Conservation (phyloP, 2,329 filamentous ascomycete genomes). For the Fusarium anguioides region DNA sequence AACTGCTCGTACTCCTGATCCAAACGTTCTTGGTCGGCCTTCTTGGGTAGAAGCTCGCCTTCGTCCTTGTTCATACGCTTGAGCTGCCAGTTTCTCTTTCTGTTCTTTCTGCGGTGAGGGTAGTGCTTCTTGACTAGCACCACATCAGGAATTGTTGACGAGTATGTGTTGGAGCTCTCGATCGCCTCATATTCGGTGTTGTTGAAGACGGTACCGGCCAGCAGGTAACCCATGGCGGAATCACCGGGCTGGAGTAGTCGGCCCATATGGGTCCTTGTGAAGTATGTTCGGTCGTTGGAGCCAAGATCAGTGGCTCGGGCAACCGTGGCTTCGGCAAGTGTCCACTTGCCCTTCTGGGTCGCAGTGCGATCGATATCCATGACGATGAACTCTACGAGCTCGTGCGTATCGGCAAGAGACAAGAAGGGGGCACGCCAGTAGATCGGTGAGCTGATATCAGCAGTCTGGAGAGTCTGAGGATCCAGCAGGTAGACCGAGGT, state of each 20-base stretch:
- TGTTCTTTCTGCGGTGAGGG: slow-evolving; percentile 82
- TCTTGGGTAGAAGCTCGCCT: slow-evolving; percentile 85
- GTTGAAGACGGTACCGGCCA: slow-evolving; percentile 93
- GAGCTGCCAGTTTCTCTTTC: slow-evolving; percentile 89
- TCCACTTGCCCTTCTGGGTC: slow-evolving; percentile 80
- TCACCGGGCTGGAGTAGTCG: slow-evolving; percentile 88
- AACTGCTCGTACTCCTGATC: slow-evolving; percentile 98
- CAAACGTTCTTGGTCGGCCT: slow-evolving; percentile 87
- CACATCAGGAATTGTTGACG: slow-evolving; percentile 86
- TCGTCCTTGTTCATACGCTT: slow-evolving; percentile 94
- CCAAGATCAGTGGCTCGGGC: slow-evolving; percentile 89
- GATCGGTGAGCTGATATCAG: slow-evolving; percentile 82
- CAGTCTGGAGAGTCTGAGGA: slow-evolving; percentile 88
- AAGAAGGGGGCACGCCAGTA: slow-evolving; percentile 94
- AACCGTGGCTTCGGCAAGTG: slow-evolving; percentile 88
- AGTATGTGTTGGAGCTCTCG: slow-evolving; percentile 80
- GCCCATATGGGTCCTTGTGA: slow-evolving; percentile 90
- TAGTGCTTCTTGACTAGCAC: slow-evolving; percentile 98
- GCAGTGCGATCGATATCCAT: slow-evolving; percentile 91
- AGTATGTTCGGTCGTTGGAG: slow-evolving; percentile 86
- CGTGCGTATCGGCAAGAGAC: slow-evolving; percentile 83
- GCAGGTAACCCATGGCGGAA: slow-evolving; percentile 92
- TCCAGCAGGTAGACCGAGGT: slow-evolving; percentile 92
- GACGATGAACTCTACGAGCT: slow-evolving; percentile 91
- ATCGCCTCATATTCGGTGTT: slow-evolving; percentile 85